A percentile compares a stretch with the other conserved stretches of the same genome.
phyloP scores from a whole-genome alignment of 768 basidiomycete species.

The Kwoniella sp. region DNA sequence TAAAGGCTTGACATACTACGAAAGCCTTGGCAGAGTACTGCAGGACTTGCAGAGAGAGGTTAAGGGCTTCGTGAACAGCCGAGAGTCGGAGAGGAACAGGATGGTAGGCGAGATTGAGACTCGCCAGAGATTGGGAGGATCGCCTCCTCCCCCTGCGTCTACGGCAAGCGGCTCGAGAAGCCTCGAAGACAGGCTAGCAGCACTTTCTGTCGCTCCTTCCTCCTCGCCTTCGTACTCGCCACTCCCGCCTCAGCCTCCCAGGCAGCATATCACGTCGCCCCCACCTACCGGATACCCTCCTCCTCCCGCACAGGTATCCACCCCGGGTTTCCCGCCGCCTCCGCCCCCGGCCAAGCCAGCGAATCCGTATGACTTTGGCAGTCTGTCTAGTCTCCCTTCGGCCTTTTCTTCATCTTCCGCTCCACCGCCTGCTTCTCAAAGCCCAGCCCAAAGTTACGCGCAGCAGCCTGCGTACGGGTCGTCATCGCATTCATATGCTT shows the following conservation, averaged over 20 bases:
- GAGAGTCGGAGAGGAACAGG: conserved; percentile 71
- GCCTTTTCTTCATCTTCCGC: conserved; percentile 56
- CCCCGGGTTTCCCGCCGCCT: conserved; percentile 32
- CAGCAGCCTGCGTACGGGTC: conserved; percentile 13
- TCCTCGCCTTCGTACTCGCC: conserved; percentile 21
- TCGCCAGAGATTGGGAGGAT: conserved; percentile 65
- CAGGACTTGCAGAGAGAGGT: conserved; percentile 65
- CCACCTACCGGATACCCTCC: conserved; percentile 23
- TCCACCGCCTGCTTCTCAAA: conserved; percentile 60
- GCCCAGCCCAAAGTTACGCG: background rate
- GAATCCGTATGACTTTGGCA: conserved; percentile 52
- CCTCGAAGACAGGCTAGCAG: conserved; percentile 37
- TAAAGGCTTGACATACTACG: conserved; percentile 87
- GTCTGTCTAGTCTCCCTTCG: conserved; percentile 38
- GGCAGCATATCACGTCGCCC: conserved; percentile 10
- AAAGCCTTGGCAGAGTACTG: conserved; percentile 71
- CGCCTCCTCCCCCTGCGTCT: conserved; percentile 51
- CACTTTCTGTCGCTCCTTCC: conserved; percentile 30
- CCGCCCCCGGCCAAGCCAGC: conserved; percentile 60
- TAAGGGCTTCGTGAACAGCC: conserved; percentile 65
- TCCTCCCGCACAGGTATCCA: conserved; percentile 25
- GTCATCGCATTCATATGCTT: conserved; percentile 9
- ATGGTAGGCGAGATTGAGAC: conserved; percentile 72
- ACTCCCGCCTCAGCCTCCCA: conserved; percentile 20
- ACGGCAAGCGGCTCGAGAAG: conserved; percentile 39